phyloP scores from a whole-genome alignment of 2,329 filamentous ascomycete genomes.

The Ceratocystis papillata region DNA sequence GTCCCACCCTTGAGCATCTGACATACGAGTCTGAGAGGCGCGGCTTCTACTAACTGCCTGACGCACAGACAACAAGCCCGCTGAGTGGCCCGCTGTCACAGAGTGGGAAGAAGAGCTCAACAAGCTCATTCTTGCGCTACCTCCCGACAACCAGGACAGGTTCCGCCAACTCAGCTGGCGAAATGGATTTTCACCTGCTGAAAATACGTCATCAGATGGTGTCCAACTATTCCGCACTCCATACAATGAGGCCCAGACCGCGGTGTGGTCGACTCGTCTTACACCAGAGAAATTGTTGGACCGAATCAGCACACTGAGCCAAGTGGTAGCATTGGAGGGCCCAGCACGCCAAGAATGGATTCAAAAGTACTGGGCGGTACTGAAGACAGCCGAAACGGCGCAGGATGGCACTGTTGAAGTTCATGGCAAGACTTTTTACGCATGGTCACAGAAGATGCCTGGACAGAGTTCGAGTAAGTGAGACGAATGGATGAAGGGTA shows the following conservation, averaged over 20 bases:
- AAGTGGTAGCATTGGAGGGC: constrained; percentile 50
- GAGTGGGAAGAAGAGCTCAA: constrained; percentile 53
- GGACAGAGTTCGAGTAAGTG: neutral
- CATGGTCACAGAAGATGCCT: constrained; percentile 47
- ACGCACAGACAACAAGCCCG: constrained; percentile 52
- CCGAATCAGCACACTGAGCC: constrained; percentile 55
- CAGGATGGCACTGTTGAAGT: constrained; percentile 51
- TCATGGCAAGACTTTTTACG: constrained; percentile 53
- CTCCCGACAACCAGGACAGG: constrained; percentile 47
- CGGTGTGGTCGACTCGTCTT: constrained; percentile 49
- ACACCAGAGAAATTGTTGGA: constrained; percentile 51
- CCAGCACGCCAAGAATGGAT: constrained; percentile 40
- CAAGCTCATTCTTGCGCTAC: constrained; percentile 44
- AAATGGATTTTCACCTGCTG: constrained; percentile 51
- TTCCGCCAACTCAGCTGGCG: constrained; percentile 57
- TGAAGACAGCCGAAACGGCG: constrained; percentile 47
- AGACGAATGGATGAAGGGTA: neutral
- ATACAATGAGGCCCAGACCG: constrained; percentile 45
- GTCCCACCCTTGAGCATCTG: constrained; percentile 26
- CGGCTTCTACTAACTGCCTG: neutral
- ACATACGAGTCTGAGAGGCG: neutral
- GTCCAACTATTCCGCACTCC: constrained; percentile 48
- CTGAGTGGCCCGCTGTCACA: constrained; percentile 43
- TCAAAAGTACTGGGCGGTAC: constrained; percentile 42
- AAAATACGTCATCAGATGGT: constrained; percentile 30